Conservation (phyloP, 805 yeast genomes). For the Schizosaccharomyces osmophilus region DNA sequence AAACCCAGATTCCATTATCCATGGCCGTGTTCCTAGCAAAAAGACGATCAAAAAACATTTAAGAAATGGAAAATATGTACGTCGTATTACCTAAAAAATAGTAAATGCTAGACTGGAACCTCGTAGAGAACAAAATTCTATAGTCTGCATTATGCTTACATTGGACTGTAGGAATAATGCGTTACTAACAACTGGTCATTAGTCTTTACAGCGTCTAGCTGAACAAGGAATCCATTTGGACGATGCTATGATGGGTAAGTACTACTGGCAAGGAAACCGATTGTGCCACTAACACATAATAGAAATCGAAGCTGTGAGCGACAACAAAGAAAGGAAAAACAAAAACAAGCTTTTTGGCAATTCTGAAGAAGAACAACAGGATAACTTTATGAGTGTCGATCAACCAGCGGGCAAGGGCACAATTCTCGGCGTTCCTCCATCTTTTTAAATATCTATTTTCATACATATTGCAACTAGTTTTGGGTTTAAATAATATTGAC, state of each 20-base stretch:
- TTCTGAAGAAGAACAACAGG: neutral
- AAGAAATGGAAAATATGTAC: neutral
- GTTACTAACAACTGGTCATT: neutral
- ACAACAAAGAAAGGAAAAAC: neutral
- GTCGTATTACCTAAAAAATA: neutral
- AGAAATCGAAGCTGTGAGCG: neutral
- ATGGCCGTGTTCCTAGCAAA: neutral
- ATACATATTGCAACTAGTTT: neutral
- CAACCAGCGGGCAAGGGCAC: constrained; percentile 30
- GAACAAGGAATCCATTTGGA: neutral
- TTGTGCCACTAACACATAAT: neutral
- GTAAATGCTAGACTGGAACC: too few species aligned
- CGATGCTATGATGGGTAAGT: neutral
- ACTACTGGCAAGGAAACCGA: neutral
- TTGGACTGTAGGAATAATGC: neutral
- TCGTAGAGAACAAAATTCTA: neutral
- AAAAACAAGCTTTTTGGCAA: neutral
- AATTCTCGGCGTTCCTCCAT: neutral
- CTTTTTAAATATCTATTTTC: constrained; percentile 21
- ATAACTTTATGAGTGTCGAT: constrained; percentile 21
- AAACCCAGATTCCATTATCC: neutral
- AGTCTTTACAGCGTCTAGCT: neutral
- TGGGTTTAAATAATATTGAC: neutral
- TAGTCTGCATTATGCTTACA: neutral
- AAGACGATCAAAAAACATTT: neutral